A percentile compares a stretch with the other conserved stretches of the same genome.
Evolutionary conservation across 306 rosid species (phyloP).

Genomic region (Lotus japonicus): DNA sequence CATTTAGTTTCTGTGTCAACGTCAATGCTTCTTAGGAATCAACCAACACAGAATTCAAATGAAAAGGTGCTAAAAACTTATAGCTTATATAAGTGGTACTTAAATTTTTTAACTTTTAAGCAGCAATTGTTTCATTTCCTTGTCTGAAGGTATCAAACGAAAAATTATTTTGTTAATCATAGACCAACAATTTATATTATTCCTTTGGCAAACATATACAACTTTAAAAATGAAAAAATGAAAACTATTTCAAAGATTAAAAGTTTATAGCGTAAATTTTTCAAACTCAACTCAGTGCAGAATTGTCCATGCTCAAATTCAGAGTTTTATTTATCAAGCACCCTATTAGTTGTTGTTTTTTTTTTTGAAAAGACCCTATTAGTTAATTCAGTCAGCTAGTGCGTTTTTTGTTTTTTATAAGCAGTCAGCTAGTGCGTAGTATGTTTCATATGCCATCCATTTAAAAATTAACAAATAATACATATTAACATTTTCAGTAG

Average conservation of each 20-base stretch:
- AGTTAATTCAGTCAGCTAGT: slow-evolving; percentile 4
- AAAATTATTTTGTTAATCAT: background rate
- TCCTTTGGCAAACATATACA: background rate
- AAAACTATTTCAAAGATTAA: background rate
- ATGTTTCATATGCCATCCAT: background rate
- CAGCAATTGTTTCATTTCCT: background rate
- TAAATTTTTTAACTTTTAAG: background rate
- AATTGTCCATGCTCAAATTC: background rate
- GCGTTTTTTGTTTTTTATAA: no score
- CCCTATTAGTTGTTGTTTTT: slow-evolving; percentile 2
- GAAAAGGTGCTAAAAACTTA: background rate
- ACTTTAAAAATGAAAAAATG: background rate
- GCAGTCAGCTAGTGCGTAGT: background rate
- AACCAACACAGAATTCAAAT: background rate
- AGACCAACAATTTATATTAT: background rate
- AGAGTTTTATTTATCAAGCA: background rate
- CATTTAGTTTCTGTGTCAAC: background rate
- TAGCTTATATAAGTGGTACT: background rate
- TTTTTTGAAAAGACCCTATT: no score
- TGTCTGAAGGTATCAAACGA: background rate
- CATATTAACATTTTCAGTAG: background rate
- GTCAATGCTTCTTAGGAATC: background rate
- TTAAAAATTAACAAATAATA: background rate
- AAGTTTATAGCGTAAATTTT: background rate
- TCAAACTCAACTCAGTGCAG: background rate